Evolutionary conservation across 116 monocot species (phyloP), one percentile per base, ranked within the genome.

Genomic region (Papilionanthe hybrid): DNA sequence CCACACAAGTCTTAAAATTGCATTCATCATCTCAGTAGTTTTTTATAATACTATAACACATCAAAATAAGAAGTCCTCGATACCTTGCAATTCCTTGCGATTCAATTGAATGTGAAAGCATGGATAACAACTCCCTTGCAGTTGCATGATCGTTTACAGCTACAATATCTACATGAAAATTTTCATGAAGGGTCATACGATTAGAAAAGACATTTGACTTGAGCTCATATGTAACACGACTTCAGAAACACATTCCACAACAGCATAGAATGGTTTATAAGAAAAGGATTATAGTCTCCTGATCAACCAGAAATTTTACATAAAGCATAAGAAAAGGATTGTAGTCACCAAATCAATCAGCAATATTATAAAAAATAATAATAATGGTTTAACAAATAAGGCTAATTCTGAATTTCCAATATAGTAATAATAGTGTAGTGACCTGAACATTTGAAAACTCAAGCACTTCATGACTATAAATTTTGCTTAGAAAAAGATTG

Each of bases 51-150:
- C 1, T 27, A 65, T 65, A 25, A 65, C 7, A 8, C 65, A 65
- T 65, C 7, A 9, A 65, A 15, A 65, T 25, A 25, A 69, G 17
- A n/a, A 69, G 32, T 69, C 37, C 1, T 69, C 5, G 17, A 77
- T 83, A 92, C 90, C 88, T 85, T 25, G 43, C 48, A 76, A 47
- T 80, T 63, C 29, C 81, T 79, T 78, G 79, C 9, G 78, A 78
- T 56, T 88, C 85, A 79, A 90, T 20, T 20, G 88, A 82, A 71
- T 82, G 88, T 44, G 85, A 83, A 72, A 93, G 75, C 76, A 85
- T 42, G 56, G 43, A 6, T 55, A 86, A 60, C 20, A 37, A 32
- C 41, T 90, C 85, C 82, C 75, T 93, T 75, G 82, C 55, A 71
- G 48, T 73, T 55, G 50, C 56, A 73, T 83, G 81, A 42, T 85